Base-by-base conservation (phyloP, 2,329 filamentous ascomycete species). In the Dactylellina sp. region DNA sequence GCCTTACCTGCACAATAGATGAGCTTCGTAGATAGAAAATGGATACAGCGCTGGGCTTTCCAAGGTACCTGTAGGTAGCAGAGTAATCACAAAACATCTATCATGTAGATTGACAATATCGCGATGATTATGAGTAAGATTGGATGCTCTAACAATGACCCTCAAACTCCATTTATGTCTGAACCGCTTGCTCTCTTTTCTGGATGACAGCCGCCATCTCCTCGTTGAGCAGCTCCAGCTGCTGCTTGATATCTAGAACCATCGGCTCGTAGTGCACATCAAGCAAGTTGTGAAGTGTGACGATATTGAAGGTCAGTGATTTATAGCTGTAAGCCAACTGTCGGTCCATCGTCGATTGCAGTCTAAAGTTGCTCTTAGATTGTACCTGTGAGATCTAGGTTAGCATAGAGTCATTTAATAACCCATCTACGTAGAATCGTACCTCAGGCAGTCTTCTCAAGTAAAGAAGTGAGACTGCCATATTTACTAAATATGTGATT, bases 361-460 rank as follows among this genome's bases (percentile, higher is more conserved):
- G 25, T 24, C 44, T 61, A n/a, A 74, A 74, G 12, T 56, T 66
- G 42, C 70, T 66, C 7, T 40, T 62, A 2, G 61, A 53, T 61
- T 66, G 70, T n/a, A 35, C 61, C 70, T 74, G 35, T 14, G 44
- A 6, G 18, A 22, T 49, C 2, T 32, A 22, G 7, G 52, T 71
- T 25, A 70, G 46, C 28, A 28, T 28, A 14, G 7, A 6, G 11
- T 20, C n/a, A 32, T n/a, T n/a, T n/a, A n/a, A n/a, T n/a, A 16
- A n/a, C 1, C 20, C n/a, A 24, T 6, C 4, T 14, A 7, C 5
- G 7, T 35, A 50, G n/a, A 42, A 40, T 35, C 61, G 22, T 40
- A 74, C 70, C 55, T 74, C 70, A 3, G 70, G 70, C 53, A 74
- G 25, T 20, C 70, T 50, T 24, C 70, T 60, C 55, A 74, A 24